These are phyloP conservation scores for Calocera viscosa DNA, from an alignment of 768 basidiomycete genomes.

Conservation along the genomic window DNA sequence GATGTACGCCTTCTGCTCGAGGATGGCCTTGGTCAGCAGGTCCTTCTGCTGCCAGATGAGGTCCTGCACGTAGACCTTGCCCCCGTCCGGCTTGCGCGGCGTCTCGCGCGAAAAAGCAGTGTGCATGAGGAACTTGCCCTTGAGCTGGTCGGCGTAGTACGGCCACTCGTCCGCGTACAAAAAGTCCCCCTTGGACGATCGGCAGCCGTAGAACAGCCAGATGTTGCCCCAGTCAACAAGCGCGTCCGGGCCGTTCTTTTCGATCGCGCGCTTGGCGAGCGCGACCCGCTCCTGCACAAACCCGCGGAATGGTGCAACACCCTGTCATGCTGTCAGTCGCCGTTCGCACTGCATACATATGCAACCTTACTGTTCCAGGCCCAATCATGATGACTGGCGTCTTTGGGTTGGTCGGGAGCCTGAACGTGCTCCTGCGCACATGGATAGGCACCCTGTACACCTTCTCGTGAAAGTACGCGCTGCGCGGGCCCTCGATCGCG, in stretches of 20 bases:
- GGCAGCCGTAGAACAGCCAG: constrained; percentile 92
- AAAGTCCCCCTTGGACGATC: constrained; percentile 77
- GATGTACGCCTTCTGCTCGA: constrained; percentile 91
- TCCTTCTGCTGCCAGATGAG: constrained; percentile 78
- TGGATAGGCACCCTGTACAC: constrained; percentile 83
- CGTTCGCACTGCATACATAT: background rate
- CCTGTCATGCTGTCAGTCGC: constrained; percentile 36
- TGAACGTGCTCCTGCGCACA: constrained; percentile 90
- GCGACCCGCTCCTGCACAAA: constrained; percentile 97
- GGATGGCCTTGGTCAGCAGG: constrained; percentile 72
- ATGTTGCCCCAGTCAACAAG: constrained; percentile 93
- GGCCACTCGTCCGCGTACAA: constrained; percentile 95
- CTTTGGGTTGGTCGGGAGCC: constrained; percentile 94
- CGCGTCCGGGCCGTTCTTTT: constrained; percentile 89
- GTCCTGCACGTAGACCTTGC: constrained; percentile 99
- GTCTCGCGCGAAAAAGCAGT: constrained; percentile 81
- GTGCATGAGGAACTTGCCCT: constrained; percentile 83
- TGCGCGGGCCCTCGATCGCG: constrained; percentile 80
- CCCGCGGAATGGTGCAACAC: constrained; percentile 98
- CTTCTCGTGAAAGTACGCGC: constrained; percentile 58
- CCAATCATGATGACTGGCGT: constrained; percentile 99
- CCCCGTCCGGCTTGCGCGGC: constrained; percentile 65
- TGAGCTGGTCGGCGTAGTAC: constrained; percentile 68
- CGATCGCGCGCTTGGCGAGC: constrained; percentile 82
- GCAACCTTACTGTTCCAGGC: constrained; percentile 76